Percentiles rank a stretch among this genome's conserved stretches.
Conservation (phyloP, 2,329 filamentous ascomycete species). For the Camptophora hylomeconis region DNA sequence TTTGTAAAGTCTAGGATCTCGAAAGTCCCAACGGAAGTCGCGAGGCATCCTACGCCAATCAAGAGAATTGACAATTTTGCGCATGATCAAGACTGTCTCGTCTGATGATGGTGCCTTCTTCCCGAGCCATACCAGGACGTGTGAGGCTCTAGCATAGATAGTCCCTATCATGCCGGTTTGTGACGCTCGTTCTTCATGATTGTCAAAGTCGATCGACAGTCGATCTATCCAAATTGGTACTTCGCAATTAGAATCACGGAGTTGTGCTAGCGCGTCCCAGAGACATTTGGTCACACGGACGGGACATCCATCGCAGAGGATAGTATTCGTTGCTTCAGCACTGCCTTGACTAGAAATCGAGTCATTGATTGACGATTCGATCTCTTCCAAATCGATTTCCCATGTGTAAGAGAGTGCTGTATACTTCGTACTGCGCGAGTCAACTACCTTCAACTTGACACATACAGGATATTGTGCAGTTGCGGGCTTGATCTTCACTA, state of each 20-base stretch:
- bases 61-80: conserved; percentile 4
- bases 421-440: conserved; percentile 4
- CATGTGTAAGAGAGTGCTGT: conserved; percentile 6
- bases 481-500: conserved; percentile 3
- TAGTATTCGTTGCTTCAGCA: not conserved
- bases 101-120: conserved; percentile 4
- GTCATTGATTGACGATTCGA: not conserved
- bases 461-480: conserved; percentile 3
- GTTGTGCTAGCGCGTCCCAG: conserved; percentile 4
- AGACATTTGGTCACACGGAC: conserved; percentile 3
- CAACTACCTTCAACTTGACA: conserved; percentile 3
- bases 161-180: conserved; percentile 9
- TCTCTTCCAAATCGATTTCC: conserved; percentile 4
- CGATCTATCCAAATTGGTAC: conserved; percentile 8
- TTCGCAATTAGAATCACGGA: conserved; percentile 3
- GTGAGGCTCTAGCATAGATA: conserved; percentile 8
- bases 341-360: not conserved
- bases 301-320: conserved; percentile 1
- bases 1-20: conserved; percentile 2
- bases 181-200: conserved; percentile 5
- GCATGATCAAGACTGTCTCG: conserved; percentile 4
- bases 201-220: conserved; percentile 9
- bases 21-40: conserved; percentile 3
- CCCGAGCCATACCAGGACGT: conserved; percentile 12
- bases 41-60: conserved; percentile 3